Evolutionary conservation across 257 asterid genomes (phyloP), one percentile per base, ranked within the genome.

Genomic region (Prunella vulgaris): DNA sequence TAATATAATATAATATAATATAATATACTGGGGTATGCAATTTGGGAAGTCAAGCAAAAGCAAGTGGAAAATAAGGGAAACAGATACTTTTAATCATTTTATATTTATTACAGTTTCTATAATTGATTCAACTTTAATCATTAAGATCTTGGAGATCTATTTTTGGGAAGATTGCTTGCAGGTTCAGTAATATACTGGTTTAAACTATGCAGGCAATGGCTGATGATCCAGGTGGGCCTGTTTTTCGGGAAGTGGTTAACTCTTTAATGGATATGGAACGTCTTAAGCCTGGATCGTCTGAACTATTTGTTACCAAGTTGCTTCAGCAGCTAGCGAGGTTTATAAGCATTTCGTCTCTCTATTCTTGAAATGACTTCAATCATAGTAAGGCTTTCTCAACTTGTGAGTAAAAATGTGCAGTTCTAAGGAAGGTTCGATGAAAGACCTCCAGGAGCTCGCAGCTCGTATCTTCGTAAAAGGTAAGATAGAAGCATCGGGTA

Each of bases 311-410:
- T 80, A 82, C 84, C 64, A 84, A 92, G 87, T 72, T 94, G 83
- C 90, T 94, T 66, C 97, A 94, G 76, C 89, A 88, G 53, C 80
- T 93, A 58, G 90, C 93, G 42, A 86, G 99, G 99, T 93, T 71
- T 33, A 69, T 70, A 42, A 58, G 6, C 60, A 64, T 62, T 75
- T 48, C 65, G 21, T n/a, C n/a, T n/a, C n/a, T n/a, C n/a, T 42
- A 65, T 57, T 52, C 66, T 22, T 13, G 14, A 61, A 64, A 75
- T 71, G 27, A 40, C 68, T 33, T 70, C 10, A 53, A 56, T 74
- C 56, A 22, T 60, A 42, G 22, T 48, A 49, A 17, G 44, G 42
- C 30, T 58, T 67, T 56, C 75, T 75, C 46, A 83, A 54, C 60
- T 58, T 5, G 72, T 60, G 62, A 44, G 64, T n/a, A 27, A 51